phyloP scores from a whole-genome alignment of 768 basidiomycete genomes.

The Mycena crocata region DNA sequence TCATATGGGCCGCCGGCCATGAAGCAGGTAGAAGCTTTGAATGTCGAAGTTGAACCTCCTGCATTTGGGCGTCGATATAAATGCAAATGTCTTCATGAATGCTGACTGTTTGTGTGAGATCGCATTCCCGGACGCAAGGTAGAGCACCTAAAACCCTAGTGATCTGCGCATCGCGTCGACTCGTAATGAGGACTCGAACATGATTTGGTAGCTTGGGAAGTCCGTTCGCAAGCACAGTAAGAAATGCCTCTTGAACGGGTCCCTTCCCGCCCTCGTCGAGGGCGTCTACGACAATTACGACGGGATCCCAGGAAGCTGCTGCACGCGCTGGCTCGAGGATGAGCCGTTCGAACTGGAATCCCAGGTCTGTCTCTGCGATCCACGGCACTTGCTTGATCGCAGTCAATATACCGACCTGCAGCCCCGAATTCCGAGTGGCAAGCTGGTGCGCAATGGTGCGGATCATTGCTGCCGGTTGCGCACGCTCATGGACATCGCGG shows the following conservation, averaged over 20 bases:
- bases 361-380: neutral
- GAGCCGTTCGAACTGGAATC: neutral
- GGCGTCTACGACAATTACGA: conserved; percentile 1
- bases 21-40: neutral
- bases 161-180: neutral
- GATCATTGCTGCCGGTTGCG: neutral
- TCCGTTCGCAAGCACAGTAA: neutral
- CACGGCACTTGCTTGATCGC: neutral
- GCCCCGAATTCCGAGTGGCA: neutral
- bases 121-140: neutral
- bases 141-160: neutral
- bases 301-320: neutral
- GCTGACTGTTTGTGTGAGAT: neutral
- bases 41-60: neutral
- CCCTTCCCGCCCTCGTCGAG: conserved; percentile 2
- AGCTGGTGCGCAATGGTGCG: conserved; percentile 5
- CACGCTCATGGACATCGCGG: neutral
- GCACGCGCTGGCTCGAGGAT: neutral
- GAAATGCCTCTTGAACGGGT: neutral
- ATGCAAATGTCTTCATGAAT: neutral
- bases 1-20: neutral
- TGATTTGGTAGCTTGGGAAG: neutral
- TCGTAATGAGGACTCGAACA: neutral
- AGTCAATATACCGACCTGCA: neutral
- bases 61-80: neutral